Conservation (phyloP, 768 basidiomycete species). For the Pleurotus citrinopileatus region DNA sequence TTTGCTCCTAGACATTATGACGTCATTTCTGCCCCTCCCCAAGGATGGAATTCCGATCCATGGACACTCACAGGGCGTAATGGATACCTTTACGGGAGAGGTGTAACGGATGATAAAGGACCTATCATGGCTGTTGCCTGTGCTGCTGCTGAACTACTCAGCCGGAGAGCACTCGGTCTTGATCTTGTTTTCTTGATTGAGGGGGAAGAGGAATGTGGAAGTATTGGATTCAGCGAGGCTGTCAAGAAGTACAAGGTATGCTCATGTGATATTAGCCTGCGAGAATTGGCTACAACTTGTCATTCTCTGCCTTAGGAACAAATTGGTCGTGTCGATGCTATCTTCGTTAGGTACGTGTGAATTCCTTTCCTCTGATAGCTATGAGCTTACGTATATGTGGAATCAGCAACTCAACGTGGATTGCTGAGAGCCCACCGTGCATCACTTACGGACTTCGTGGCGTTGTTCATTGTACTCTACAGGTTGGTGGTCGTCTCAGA, state of each 20-base stretch:
- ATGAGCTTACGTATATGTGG: conserved; percentile 1
- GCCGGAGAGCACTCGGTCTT: conserved; percentile 68
- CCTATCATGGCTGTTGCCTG: conserved; percentile 90
- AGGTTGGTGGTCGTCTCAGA: conserved; percentile 36
- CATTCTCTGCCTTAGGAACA: conserved; percentile 46
- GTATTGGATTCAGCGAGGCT: conserved; percentile 78
- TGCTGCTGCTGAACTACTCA: conserved; percentile 80
- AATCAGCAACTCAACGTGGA: conserved; percentile 92
- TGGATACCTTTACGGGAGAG: conserved; percentile 88
- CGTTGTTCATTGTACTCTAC: conserved; percentile 83
- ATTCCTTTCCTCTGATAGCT: neutral
- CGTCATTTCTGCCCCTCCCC: conserved; percentile 77
- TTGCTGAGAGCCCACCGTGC: conserved; percentile 87
- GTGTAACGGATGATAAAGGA: conserved; percentile 94
- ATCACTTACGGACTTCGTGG: conserved; percentile 95
- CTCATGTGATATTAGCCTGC: neutral
- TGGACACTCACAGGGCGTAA: conserved; percentile 81
- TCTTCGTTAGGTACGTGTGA: conserved; percentile 69
- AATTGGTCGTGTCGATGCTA: conserved; percentile 87
- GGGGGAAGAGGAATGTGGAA: conserved; percentile 97
- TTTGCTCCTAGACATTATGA: conserved; percentile 85
- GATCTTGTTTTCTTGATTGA: conserved; percentile 92
- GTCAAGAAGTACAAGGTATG: conserved; percentile 72
- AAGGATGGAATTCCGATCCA: conserved; percentile 82
- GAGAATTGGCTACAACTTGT: conserved; percentile 1